Evolutionary conservation across 805 yeast genomes (phyloP).

Genomic region (Candida oleophila): DNA sequence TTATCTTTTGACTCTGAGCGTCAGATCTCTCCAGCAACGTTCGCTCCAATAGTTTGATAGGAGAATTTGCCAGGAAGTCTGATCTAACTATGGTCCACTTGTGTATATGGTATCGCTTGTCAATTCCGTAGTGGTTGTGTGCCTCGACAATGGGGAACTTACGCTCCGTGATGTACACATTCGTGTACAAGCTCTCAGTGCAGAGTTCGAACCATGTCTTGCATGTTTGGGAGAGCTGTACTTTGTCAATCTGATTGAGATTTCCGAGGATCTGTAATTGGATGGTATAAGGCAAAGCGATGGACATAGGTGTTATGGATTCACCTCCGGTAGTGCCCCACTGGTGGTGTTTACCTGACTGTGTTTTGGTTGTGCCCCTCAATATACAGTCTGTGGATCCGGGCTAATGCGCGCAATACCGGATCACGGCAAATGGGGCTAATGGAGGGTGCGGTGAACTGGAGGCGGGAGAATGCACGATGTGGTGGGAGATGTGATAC

Average conservation of each 20-base stretch:
- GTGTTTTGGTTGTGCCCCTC: too few relatives aligned
- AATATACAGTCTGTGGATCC: too few relatives aligned
- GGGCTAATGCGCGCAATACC: too few relatives aligned
- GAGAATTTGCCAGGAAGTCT: background rate
- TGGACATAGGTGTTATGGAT: background rate
- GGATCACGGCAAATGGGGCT: too few relatives aligned
- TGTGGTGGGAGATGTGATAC: too few relatives aligned
- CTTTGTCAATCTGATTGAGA: slow-evolving; percentile 5
- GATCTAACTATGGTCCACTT: slow-evolving; percentile 8
- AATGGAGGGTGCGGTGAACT: too few relatives aligned
- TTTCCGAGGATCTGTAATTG: background rate
- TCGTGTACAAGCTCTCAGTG: slow-evolving; percentile 5
- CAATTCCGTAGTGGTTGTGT: background rate
- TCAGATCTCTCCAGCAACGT: background rate
- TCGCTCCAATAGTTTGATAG: slow-evolving; percentile 9
- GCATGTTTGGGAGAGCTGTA: slow-evolving; percentile 8
- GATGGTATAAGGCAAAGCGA: background rate
- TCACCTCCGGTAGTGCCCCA: too few relatives aligned
- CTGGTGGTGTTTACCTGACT: too few relatives aligned
- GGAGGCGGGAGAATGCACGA: too few relatives aligned
- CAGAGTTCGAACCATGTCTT: slow-evolving; percentile 4
- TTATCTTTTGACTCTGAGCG: slow-evolving; percentile 1
- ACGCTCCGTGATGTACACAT: slow-evolving; percentile 10
- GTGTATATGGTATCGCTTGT: background rate
- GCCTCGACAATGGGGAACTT: background rate